Percentiles rank a stretch among this genome's conserved stretches.
phyloP scores from a whole-genome alignment of 495 filamentous ascomycete species.

The Chaetomium cochliodes region DNA sequence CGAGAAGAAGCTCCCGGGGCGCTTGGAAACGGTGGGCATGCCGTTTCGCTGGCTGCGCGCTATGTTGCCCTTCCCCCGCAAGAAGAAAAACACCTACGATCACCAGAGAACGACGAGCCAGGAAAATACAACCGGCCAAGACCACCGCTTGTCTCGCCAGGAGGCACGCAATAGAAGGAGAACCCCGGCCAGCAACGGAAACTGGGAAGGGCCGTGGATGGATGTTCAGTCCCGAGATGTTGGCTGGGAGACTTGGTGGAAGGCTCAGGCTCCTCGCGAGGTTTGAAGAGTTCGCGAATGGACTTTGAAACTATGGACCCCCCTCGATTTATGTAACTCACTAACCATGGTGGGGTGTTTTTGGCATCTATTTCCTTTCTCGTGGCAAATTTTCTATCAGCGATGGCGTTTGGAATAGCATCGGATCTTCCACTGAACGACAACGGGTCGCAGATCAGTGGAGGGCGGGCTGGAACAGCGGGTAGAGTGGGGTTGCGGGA shows the following conservation, averaged over 20 bases:
- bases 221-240: slow-evolving; percentile 27
- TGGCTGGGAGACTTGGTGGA: slow-evolving; percentile 37
- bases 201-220: slow-evolving; percentile 24
- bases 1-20: background rate
- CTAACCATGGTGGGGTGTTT: no score
- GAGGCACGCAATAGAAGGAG: slow-evolving; percentile 2
- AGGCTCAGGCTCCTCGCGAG: slow-evolving; percentile 23
- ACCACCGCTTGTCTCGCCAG: background rate
- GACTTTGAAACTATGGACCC: background rate
- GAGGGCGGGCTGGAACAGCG: background rate
- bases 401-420: no score
- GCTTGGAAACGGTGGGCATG: slow-evolving; percentile 5
- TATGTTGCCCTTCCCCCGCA: background rate
- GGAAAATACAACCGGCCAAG: background rate
- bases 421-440: no score
- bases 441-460: slow-evolving; percentile 3
- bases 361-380: background rate
- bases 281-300: slow-evolving; percentile 2
- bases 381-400: no score
- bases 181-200: background rate
- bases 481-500: background rate
- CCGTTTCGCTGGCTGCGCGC: slow-evolving; percentile 12
- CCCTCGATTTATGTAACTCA: background rate
- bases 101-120: background rate
- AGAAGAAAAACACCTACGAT: background rate